Base-by-base conservation (phyloP, 1,139 yeast species). In the Yamadazyma diddensiae region DNA sequence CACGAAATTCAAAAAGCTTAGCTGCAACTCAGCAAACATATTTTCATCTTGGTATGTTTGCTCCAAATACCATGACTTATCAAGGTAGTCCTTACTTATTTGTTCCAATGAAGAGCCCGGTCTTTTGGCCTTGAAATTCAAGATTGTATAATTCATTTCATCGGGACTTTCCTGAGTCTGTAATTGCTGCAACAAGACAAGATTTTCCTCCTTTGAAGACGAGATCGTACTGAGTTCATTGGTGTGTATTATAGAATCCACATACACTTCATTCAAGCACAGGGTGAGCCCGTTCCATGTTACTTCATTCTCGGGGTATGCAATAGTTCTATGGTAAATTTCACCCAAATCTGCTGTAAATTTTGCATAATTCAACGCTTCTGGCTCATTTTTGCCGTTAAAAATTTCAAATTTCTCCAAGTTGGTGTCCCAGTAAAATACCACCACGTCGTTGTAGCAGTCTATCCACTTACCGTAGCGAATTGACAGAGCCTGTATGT, bases 391-490 rank as follows among this genome's bases (percentile, higher is more conserved):
- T 9, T 39, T 36, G 7, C 41, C 41, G 26, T 51, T 54, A 16
- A 53, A 34, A 19, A 45, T 42, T 12, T 47, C 45, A 26, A 64
- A 58, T 18, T 44, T 42, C 3, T 45, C 45, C 35, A 45, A 41
- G 49, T 47, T 19, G 34, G 39, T 6, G 31, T 38, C 27, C 67
- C 50, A 46, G 56, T 65, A 6, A 11, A 53, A 17, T 8, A 46
- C 33, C 7, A 48, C 29, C 6, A 57, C 49, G 10, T 50, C 55
- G 15, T 50, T 48, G 2, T 50, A 51, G 25, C 54, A 46, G 15
- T 44, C 42, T 26, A 59, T 39, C 65, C 65, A 59, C 29, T 43
- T 33, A 3, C 65, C 65, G 33, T 48, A 46, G 26, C 65, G 47
- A 24, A 57, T 36, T 26, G 51, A 45, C 8, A 41, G 26, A 16